phyloP scores from a whole-genome alignment of 2,329 filamentous ascomycete genomes.

The Penicillium sp. region DNA sequence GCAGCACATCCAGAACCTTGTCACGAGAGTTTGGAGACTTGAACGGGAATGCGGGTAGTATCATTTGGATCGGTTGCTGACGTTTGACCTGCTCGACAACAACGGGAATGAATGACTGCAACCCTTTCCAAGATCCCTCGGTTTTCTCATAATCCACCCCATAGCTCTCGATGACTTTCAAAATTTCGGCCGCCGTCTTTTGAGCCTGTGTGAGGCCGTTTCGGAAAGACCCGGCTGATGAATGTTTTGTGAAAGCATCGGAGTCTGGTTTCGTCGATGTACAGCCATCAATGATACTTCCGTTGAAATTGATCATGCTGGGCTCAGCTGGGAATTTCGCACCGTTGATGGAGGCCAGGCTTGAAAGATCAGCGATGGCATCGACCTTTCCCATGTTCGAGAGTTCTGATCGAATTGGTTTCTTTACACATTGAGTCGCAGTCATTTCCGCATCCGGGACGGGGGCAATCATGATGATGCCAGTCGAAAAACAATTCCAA shows the following conservation, averaged over 20 bases:
- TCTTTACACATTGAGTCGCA: conserved; percentile 5
- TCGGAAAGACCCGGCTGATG: neutral
- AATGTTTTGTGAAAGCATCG: conserved; percentile 3
- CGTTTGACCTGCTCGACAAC: conserved; percentile 16
- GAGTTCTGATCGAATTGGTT: conserved; percentile 6
- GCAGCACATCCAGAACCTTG: conserved; percentile 33
- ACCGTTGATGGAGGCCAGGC: neutral
- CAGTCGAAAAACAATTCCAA: neutral
- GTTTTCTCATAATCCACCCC: conserved; percentile 23
- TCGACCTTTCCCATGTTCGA: neutral
- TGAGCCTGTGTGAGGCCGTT: conserved; percentile 1
- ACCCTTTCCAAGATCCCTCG: conserved; percentile 22
- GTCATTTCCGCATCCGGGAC: conserved; percentile 10
- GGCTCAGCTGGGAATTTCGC: conserved; percentile 3
- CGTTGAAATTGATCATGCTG: conserved; percentile 5
- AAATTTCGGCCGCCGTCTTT: conserved; percentile 14
- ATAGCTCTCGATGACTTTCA: conserved; percentile 23
- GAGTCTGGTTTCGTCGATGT: conserved; percentile 3
- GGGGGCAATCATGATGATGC: conserved; percentile 16
- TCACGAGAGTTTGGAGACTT: conserved; percentile 26
- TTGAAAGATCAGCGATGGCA: neutral
- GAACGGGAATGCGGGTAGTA: conserved; percentile 27
- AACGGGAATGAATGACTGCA: conserved; percentile 21
- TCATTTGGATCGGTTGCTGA: conserved; percentile 25
- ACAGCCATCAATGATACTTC: conserved; percentile 14